Evolutionary conservation across 148 eudicot species (phyloP).

Genomic region (Cornus florida): DNA sequence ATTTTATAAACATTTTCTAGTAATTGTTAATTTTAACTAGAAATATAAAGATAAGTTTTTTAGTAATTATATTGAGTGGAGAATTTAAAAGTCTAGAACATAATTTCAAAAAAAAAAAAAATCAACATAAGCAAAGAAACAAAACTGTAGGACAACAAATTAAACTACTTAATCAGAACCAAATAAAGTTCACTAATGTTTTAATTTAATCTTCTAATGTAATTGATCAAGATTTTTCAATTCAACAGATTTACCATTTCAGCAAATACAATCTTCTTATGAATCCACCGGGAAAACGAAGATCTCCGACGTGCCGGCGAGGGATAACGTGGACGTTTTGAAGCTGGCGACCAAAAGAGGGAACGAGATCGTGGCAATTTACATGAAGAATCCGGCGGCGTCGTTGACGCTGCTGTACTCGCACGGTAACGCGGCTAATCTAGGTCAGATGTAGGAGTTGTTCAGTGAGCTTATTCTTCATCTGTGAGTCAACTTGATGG

Average conservation of each 20-base stretch:
- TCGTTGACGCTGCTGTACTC: slow-evolving; percentile 63
- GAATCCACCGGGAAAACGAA: slow-evolving; percentile 26
- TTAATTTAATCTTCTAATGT: neutral
- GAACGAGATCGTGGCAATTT: slow-evolving; percentile 44
- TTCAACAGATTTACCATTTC: slow-evolving; percentile 59
- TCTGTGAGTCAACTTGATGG: slow-evolving; percentile 73
- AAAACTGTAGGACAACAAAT: neutral
- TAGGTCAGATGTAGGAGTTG: slow-evolving; percentile 82
- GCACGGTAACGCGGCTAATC: slow-evolving; percentile 87
- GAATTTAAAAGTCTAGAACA: neutral
- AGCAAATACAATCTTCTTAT: slow-evolving; percentile 74
- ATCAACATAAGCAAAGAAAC: neutral
- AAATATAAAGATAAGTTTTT: neutral
- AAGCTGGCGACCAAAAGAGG: slow-evolving; percentile 43
- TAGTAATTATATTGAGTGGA: neutral
- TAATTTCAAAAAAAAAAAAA: too few relatives aligned
- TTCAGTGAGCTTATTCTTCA: slow-evolving; percentile 68
- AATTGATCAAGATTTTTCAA: neutral
- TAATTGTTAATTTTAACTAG: neutral
- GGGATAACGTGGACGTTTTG: slow-evolving; percentile 48
- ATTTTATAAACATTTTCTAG: neutral
- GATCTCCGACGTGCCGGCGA: slow-evolving; percentile 41
- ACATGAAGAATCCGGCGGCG: slow-evolving; percentile 42
- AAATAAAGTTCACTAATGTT: neutral
- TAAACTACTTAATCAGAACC: neutral